Evolutionary conservation across 148 eudicot genomes (phyloP), one percentile per base, ranked within the genome.

Genomic region (Nyssa sinensis): DNA sequence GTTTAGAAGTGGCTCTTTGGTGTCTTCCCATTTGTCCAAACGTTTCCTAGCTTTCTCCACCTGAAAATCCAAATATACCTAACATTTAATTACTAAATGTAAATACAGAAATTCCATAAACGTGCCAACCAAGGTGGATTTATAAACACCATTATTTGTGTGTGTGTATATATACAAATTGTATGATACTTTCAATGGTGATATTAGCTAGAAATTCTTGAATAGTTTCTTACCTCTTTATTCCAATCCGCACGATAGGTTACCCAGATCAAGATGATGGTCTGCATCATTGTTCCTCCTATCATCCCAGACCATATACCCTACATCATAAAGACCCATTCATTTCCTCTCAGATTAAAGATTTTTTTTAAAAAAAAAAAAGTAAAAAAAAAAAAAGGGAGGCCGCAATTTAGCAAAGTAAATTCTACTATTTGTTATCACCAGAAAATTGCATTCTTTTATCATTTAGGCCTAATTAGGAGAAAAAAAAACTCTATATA

Each of bases 231-330:
- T 77, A 88, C 97, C 95, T 88, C 91, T 66, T 84, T 77, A 14
- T 72, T 49, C 91, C 89, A 88, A 23, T 88, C 87, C 0, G 91
- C 78, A 4, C 78, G 78, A 67, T 59, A 78, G 12, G 87, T 81
- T 4, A 78, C 62, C 84, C 81, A 81, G 3, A 86, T 21, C 41
- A 88, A 74, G 57, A 93, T 93, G 5, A 80, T 0, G 23, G 97
- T 93, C 71, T 93, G 97, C 75, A 90, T 83, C 29, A 82, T 14
- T n/a, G 93, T 90, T 60, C 97, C 97, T 69, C 93, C 97, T 1
- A 90, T 84, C 93, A 93, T 93, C 71, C 97, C 97, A 9, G 85
- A 77, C 97, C 97, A 93, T 76, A 93, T 81, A 62, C 97, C 97
- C 97, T 92, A 33, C 14, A 31, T n/a, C n/a, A 49, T n/a, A 25